Evolutionary conservation across 345 rosid species (phyloP), one percentile per base, ranked within the genome.

Genomic region (Isatis tinctoria): DNA sequence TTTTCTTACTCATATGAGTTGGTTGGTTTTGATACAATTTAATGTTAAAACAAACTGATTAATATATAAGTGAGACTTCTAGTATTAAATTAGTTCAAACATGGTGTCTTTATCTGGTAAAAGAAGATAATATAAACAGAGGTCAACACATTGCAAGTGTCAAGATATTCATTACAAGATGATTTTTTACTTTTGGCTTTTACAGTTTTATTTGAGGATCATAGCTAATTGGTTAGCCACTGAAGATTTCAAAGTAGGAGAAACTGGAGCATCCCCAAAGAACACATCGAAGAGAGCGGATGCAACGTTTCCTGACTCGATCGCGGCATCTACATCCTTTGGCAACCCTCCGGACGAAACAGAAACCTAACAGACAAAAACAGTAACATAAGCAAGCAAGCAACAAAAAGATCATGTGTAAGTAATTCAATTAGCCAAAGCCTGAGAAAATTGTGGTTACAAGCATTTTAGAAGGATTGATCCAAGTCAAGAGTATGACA

Each of bases 231-330:
- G 91, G 58, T 52, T 72, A 43, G 88, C 85, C 40, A 86, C 86
- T 2, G 96, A 91, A 45, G 81, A 73, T 79, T 88, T 94, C 74
- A 88, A 65, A 14, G 97, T 83, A 72, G 94, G 95, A 77, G 93
- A 88, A 77, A 89, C 98, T 2, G 97, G 85, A 74, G 87, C 40
- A 79, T 76, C 85, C 41, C 97, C 97, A 10, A 86, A 83, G 82
- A 89, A 89, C 53, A 88, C 93, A 79, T 94, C 88, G 49, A 85
- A 94, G 54, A 94, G 81, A 3, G 96, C 86, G 59, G 59, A 81
- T 39, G 84, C 72, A 54, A 87, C 96, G 58, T 78, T 84, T 45
- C 72, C 33, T 10, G 98, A 94, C 78, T 83, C 88, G 14, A 90
- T 83, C 17, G 72, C 79, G 59, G 95, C 92, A 72, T 86, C 87